Conservation (phyloP, 2,329 filamentous ascomycete genomes). For the Cryphonectria naterciae region DNA sequence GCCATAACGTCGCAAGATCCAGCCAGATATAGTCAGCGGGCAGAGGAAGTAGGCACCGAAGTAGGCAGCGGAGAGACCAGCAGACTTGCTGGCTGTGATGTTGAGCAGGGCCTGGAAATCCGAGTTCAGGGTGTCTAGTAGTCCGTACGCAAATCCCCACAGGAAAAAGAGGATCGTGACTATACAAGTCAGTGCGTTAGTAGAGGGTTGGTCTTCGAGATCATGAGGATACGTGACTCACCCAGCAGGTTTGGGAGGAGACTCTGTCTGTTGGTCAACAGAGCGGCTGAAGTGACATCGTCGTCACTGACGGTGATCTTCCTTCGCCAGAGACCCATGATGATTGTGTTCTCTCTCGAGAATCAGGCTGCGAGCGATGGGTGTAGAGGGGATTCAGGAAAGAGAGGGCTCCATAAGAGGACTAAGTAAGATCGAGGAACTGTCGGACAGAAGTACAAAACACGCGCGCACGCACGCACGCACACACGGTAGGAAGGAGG, state of each 20-base stretch:
- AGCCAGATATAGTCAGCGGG: slow-evolving; percentile 45
- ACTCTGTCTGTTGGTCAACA: slow-evolving; percentile 41
- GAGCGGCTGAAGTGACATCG: slow-evolving; percentile 38
- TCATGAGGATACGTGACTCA: slow-evolving; percentile 8
- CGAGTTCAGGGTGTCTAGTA: slow-evolving; percentile 35
- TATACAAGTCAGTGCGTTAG: background rate
- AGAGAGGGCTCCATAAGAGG: background rate
- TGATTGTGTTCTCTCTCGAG: background rate
- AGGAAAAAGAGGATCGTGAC: slow-evolving; percentile 44
- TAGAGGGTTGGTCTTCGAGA: background rate
- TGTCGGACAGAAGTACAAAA: too few relatives aligned
- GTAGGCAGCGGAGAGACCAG: slow-evolving; percentile 55
- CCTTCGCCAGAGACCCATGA: slow-evolving; percentile 38
- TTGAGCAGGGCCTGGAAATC: slow-evolving; percentile 43
- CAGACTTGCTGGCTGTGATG: slow-evolving; percentile 49
- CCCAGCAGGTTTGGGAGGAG: slow-evolving; percentile 39
- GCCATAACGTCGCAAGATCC: slow-evolving; percentile 66
- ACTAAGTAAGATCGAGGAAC: background rate
- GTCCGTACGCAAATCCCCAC: slow-evolving; percentile 43
- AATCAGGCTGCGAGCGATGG: background rate
- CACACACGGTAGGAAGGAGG: background rate
- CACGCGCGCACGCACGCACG: background rate
- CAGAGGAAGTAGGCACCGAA: slow-evolving; percentile 51
- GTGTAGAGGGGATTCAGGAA: background rate
- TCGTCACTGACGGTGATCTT: slow-evolving; percentile 41